Conservation (phyloP, 177 flowering plant species). For the Vitis hybrid region DNA sequence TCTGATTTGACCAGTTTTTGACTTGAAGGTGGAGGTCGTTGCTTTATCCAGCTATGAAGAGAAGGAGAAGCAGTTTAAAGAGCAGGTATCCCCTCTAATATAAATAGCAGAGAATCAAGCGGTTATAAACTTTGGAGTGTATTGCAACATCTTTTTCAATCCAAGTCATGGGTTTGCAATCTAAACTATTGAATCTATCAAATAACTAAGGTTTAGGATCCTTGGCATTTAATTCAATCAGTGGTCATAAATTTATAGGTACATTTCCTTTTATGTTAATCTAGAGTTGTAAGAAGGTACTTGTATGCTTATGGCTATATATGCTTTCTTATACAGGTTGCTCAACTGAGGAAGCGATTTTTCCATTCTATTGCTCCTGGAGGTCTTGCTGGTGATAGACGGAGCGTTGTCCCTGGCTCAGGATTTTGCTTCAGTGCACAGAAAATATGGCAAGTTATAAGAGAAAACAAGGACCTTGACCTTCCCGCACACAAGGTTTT, state of each 20-base stretch:
- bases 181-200: neutral
- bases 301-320: neutral
- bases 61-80: slow-evolving; percentile 31
- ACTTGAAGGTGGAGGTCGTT: slow-evolving; percentile 31
- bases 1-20: neutral
- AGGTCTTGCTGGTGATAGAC: slow-evolving; percentile 11
- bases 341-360: slow-evolving; percentile 12
- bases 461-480: slow-evolving; percentile 13
- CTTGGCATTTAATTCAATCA: no score
- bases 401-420: slow-evolving; percentile 5
- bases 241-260: no score
- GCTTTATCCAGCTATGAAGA: slow-evolving; percentile 38
- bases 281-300: no score
- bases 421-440: slow-evolving; percentile 9
- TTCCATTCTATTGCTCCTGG: slow-evolving; percentile 15
- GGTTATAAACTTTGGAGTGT: no score
- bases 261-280: no score
- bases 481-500: slow-evolving; percentile 24
- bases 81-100: slow-evolving; percentile 23
- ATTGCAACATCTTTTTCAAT: no score
- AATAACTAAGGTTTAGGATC: no score
- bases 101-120: no score
- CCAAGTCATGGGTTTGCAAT: no score
- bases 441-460: slow-evolving; percentile 7
- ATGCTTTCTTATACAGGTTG: slow-evolving; percentile 13